Percentiles rank a stretch among this genome's conserved stretches.
Evolutionary conservation across 768 basidiomycete species (phyloP).

Genomic region (Suillus weaverae): DNA sequence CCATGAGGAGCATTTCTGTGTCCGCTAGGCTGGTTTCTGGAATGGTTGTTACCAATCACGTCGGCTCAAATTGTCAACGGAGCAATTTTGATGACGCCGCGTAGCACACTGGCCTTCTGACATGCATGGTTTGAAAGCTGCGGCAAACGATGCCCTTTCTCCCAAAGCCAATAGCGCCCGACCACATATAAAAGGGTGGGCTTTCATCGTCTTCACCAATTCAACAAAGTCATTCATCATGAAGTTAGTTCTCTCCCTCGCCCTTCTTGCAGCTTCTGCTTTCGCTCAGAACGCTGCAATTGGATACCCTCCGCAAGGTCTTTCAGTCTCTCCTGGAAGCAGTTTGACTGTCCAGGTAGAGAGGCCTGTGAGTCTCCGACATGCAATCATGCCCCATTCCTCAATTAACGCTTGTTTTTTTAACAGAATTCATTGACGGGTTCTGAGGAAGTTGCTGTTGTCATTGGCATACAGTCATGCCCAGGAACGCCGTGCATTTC

Average conservation of each 20-base stretch:
- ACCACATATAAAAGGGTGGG: background rate
- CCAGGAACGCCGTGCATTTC: constrained; percentile 23
- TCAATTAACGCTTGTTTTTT: background rate
- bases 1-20: background rate
- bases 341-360: constrained; percentile 46
- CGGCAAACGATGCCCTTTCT: background rate
- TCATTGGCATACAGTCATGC: constrained; percentile 46
- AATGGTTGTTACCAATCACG: background rate
- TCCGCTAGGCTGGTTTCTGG: no score
- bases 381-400: background rate
- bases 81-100: background rate
- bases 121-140: background rate
- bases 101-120: background rate
- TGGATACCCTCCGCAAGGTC: constrained; percentile 39
- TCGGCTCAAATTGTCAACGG: background rate
- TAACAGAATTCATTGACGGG: constrained; percentile 37
- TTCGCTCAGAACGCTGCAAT: constrained; percentile 45
- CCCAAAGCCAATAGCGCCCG: background rate
- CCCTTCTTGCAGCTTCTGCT: constrained; percentile 34
- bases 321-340: constrained; percentile 37
- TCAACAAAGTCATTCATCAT: constrained; percentile 14
- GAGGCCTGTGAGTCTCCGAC: constrained; percentile 41
- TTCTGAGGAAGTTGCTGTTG: constrained; percentile 46
- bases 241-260: constrained; percentile 9
- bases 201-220: background rate